Evolutionary conservation across 805 yeast genomes (phyloP), one percentile per base, ranked within the genome.

Genomic region (Candida loeiensis): DNA sequence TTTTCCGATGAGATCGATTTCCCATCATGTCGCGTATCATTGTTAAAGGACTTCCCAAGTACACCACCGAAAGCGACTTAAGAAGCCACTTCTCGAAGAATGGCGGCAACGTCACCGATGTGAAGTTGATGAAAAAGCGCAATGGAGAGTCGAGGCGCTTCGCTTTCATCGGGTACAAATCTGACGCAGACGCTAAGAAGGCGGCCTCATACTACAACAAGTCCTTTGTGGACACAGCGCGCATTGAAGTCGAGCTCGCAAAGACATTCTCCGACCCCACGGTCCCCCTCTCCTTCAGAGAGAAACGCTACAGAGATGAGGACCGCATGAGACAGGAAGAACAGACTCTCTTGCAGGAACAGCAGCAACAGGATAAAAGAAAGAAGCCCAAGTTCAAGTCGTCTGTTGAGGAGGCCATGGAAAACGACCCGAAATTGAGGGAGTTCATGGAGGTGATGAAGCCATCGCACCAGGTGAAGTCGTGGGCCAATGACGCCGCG

Each of bases 131-230:
- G 76, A 82, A 77, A 52, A 86, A 83, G 48, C 73, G 83, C 50
- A 79, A 77, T 49, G 99, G 99, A 18, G 84, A 82, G 53, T 85
- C 95, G 7, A 78, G 99, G 62, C 73, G 95, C 51, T 93, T 93
- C 70, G 98, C 96, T 5, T 93, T 93, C 53, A 70, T 93, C 37
- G 99, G 99, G 1, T 93, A 76, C 61, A 82, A 79, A 52, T 70
- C 79, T n/a, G 69, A 64, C 14, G 72, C 64, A 9, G 95, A 85
- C 53, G 98, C 99, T 1, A 77, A 73, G 36, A 74, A 70, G 33
- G 96, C 96, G 0, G 91, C 81, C 5, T 71, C 66, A 35, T 88
- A 76, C 60, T 90, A 84, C 61, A 71, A 93, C 63, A 72, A 76
- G 6, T 77, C 95, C 1, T 93, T 79, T 58, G 79, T 93, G 42